Evolutionary conservation across 257 asterid genomes (phyloP).

Genomic region (Lavandula angustifolia): DNA sequence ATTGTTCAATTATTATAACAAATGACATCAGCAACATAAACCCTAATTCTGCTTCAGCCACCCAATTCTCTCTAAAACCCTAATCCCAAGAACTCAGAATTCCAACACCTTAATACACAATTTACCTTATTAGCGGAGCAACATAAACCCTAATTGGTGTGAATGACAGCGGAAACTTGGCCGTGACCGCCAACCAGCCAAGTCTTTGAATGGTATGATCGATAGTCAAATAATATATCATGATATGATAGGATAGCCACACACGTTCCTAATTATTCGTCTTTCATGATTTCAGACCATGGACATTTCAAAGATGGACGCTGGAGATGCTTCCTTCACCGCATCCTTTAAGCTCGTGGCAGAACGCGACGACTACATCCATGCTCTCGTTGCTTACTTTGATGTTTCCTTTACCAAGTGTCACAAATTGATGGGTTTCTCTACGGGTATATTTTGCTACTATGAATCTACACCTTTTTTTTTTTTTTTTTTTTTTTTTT

Average conservation of each 20-base stretch:
- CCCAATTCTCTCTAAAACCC: slow-evolving; percentile 37
- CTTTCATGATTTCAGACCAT: slow-evolving; percentile 54
- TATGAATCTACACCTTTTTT: slow-evolving; percentile 12
- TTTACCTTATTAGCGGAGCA: background rate
- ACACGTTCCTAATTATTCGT: slow-evolving; percentile 13
- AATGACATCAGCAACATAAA: background rate
- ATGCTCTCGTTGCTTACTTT: slow-evolving; percentile 92
- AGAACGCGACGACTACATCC: slow-evolving; percentile 88
- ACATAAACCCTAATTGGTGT: too few species aligned
- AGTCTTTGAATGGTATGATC: too few species aligned
- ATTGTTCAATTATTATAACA: too few species aligned
- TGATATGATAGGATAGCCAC: background rate
- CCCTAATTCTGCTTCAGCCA: slow-evolving; percentile 35
- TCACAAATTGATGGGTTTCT: slow-evolving; percentile 85
- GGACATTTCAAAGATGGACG: slow-evolving; percentile 93
- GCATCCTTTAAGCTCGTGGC: slow-evolving; percentile 98
- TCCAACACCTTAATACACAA: background rate
- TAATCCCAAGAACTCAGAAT: slow-evolving; percentile 17
- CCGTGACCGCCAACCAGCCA: slow-evolving; percentile 22
- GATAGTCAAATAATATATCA: too few species aligned
- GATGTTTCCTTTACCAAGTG: slow-evolving; percentile 92
- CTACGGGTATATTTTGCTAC: slow-evolving; percentile 61
- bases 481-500: too few species aligned
- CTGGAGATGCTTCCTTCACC: slow-evolving; percentile 84
- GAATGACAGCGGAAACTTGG: slow-evolving; percentile 15